These are phyloP conservation scores for Cystobasidium sp. DNA, from an alignment of 1,284 basidiomycete species.

Conservation along the genomic window DNA sequence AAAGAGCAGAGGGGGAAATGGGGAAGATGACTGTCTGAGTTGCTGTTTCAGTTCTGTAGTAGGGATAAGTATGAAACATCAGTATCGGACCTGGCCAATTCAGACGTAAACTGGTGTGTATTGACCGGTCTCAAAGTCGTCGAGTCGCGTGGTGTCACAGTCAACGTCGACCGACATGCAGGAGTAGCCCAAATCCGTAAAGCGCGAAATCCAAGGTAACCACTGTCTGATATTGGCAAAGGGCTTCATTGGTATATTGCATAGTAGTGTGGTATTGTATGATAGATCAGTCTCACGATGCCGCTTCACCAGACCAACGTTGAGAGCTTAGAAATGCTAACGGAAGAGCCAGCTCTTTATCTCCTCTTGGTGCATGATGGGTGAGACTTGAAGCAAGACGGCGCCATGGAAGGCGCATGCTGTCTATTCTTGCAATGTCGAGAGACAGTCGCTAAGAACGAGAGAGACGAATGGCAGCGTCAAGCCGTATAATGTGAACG, in stretches of 20 bases:
- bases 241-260: background rate
- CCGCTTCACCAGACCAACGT: slow-evolving; percentile 25
- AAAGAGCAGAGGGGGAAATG: slow-evolving; percentile 37
- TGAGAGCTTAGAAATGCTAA: slow-evolving; percentile 30
- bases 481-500: too few relatives aligned
- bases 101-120: background rate
- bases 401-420: background rate
- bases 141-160: background rate
- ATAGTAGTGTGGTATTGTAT: background rate
- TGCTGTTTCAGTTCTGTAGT: slow-evolving; percentile 27
- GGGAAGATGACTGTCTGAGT: slow-evolving; percentile 29
- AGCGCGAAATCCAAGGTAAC: slow-evolving; percentile 25
- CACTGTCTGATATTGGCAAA: slow-evolving; percentile 16
- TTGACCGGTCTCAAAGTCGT: slow-evolving; percentile 34
- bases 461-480: too few relatives aligned
- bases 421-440: background rate
- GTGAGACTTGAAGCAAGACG: slow-evolving; percentile 26
- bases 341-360: slow-evolving; percentile 37
- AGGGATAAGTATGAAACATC: background rate
- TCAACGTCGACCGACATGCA: slow-evolving; percentile 36
- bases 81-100: background rate
- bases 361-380: slow-evolving; percentile 23
- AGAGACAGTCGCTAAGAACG: too few relatives aligned
- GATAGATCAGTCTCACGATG: slow-evolving; percentile 19
- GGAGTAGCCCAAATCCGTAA: slow-evolving; percentile 26